Percentiles rank a stretch among this genome's conserved stretches.
Conservation (phyloP, 2,329 filamentous ascomycete species). For the Fragosphaeria purpurea region DNA sequence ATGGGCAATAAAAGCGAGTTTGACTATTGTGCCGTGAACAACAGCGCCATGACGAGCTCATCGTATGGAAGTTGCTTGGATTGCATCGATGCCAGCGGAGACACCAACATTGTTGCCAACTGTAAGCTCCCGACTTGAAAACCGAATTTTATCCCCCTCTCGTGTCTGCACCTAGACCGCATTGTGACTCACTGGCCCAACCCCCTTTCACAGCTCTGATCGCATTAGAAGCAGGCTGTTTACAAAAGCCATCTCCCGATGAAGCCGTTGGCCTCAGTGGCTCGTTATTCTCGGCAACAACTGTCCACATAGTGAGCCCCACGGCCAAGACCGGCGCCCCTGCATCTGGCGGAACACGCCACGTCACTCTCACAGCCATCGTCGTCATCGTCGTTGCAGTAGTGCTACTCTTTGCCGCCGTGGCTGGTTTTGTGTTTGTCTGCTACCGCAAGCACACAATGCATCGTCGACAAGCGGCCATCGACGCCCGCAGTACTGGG, state of each 20-base stretch:
- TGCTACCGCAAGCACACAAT: constrained; percentile 35
- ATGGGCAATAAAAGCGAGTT: constrained; percentile 27
- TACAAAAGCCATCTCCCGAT: constrained; percentile 30
- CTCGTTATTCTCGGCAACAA: constrained; percentile 17
- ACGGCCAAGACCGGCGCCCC: constrained; percentile 10
- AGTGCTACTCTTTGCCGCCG: constrained; percentile 26
- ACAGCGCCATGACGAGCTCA: constrained; percentile 23
- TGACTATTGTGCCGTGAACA: constrained; percentile 36
- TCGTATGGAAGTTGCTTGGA: constrained; percentile 31
- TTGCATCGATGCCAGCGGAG: constrained; percentile 34
- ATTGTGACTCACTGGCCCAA: too few species aligned
- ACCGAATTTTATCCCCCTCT: not conserved
- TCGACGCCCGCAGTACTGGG: too few species aligned
- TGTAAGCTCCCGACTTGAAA: constrained; percentile 25
- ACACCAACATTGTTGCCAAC: constrained; percentile 37
- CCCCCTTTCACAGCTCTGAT: constrained; percentile 30
- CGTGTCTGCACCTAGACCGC: not conserved
- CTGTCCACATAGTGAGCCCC: constrained; percentile 26
- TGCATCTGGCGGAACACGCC: constrained; percentile 7
- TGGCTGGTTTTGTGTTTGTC: constrained; percentile 32
- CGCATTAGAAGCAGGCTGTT: constrained; percentile 41
- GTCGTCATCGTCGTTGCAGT: constrained; percentile 33
- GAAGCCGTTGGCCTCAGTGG: constrained; percentile 19
- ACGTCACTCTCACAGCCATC: constrained; percentile 29
- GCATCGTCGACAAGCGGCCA: constrained; percentile 15